Evolutionary conservation across 1,284 basidiomycete species (phyloP).

Genomic region (Leucocoprinus gongylophorus): DNA sequence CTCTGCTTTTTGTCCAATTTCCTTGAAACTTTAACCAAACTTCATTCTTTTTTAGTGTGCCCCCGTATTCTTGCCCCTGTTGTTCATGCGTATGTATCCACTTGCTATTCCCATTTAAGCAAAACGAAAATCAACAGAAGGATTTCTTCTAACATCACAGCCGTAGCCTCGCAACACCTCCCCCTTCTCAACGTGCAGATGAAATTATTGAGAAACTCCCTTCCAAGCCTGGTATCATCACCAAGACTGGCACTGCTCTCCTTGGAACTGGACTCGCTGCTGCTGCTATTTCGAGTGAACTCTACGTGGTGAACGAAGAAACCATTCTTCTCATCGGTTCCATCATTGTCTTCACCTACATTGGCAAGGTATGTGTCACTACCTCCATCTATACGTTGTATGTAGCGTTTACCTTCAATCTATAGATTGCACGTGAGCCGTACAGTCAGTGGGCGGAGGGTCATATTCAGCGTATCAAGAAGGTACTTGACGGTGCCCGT

Average conservation of each 20-base stretch:
- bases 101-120: constrained; percentile 10
- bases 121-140: not conserved
- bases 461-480: constrained; percentile 79
- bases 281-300: constrained; percentile 93
- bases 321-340: constrained; percentile 79
- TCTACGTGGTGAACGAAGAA: constrained; percentile 98
- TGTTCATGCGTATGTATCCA: constrained; percentile 48
- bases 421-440: constrained; percentile 65
- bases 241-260: constrained; percentile 91
- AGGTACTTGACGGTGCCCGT: constrained; percentile 78
- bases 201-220: constrained; percentile 91
- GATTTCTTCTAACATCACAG: constrained; percentile 28
- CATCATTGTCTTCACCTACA: constrained; percentile 80
- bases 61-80: constrained; percentile 50
- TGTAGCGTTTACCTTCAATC: constrained; percentile 7
- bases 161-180: constrained; percentile 58
- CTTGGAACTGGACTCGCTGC: constrained; percentile 88
- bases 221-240: constrained; percentile 82
- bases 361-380: constrained; percentile 63
- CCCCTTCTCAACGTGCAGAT: constrained; percentile 86
- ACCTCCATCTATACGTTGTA: not conserved
- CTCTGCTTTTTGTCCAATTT: constrained; percentile 6
- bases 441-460: constrained; percentile 92
- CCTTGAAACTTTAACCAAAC: constrained; percentile 9
- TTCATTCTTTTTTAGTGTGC: constrained; percentile 35